Base-by-base conservation (phyloP, 2,329 filamentous ascomycete genomes). In the Talaromyces funiculosus region DNA sequence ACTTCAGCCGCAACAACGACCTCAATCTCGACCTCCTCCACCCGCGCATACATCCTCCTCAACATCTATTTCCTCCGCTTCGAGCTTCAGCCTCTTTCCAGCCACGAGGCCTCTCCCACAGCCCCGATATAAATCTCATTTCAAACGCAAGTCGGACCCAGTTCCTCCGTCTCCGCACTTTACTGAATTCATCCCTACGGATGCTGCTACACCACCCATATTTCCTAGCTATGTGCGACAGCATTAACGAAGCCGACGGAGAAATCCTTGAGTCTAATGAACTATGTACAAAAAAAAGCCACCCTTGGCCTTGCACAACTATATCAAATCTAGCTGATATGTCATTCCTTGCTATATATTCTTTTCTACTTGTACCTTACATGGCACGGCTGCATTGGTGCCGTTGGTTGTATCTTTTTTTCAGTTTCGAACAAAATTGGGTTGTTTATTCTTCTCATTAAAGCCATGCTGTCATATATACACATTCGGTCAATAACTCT, bases 91-190 rank as follows among this genome's bases (percentile, higher is more conserved):
- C 16, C 57, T 59, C 45, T 59, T 60, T 29, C 56, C 51, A 14
- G 14, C 20, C 35, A 37, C 49, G 18, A 61, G 55, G 29, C 38
- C 43, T 16, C 22, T 54, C 7, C 49, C 54, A 24, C 59, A 59
- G 37, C 54, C 58, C 35, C 57, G 57, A n/a, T 55, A 62, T 6
- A 62, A 45, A 53, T 57, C 35, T 31, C 54, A 56, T 60, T 55
- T 54, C 42, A 62, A 62, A 43, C 43, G 57, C 35, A 64, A 61
- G 47, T 64, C 60, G 29, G 61, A 64, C 29, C 57, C 62, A 3
- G 61, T 60, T 8, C 43, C 60, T 22, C 60, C 67, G 2, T 67
- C 68, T 33, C 68, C 72, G 20, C 47, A 43, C 53, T 37, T 55
- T 3, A 43, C 38, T 4, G 60, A 45, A 49, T 60, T 54, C 29